Conservation (phyloP, 805 yeast genomes). For the Isabelozyma pseudorhagii region DNA sequence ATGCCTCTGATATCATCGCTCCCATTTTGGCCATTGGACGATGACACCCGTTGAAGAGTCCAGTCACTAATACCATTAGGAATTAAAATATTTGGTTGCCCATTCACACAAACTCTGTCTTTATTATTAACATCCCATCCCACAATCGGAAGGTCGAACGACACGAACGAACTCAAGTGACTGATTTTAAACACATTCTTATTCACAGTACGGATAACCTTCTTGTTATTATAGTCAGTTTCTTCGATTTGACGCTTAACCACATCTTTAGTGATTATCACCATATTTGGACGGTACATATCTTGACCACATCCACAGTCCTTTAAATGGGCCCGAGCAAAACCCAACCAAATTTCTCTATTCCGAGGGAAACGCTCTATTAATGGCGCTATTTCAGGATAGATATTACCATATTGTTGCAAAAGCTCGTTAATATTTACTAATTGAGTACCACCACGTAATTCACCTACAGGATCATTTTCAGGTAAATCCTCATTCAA, state of each 20-base stretch:
- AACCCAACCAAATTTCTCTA: slow-evolving; percentile 36
- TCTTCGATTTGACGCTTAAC: neutral
- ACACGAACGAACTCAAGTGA: slow-evolving; percentile 28
- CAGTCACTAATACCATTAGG: slow-evolving; percentile 34
- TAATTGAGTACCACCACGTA: slow-evolving; percentile 37
- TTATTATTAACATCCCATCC: slow-evolving; percentile 23
- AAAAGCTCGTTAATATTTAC: slow-evolving; percentile 17
- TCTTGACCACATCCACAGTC: slow-evolving; percentile 39
- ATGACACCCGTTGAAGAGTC: slow-evolving; percentile 10
- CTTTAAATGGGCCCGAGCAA: slow-evolving; percentile 37
- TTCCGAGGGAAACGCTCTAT: slow-evolving; percentile 14
- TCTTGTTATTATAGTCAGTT: slow-evolving; percentile 4
- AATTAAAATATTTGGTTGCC: slow-evolving; percentile 27
- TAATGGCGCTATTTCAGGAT: slow-evolving; percentile 6
- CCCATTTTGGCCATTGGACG: neutral
- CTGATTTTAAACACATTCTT: slow-evolving; percentile 19
- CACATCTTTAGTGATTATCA: slow-evolving; percentile 19
- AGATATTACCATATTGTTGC: slow-evolving; percentile 12
- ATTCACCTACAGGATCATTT: slow-evolving; percentile 21
- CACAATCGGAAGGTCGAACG: slow-evolving; percentile 25
- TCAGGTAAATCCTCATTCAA: slow-evolving; percentile 1
- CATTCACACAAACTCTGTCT: slow-evolving; percentile 19
- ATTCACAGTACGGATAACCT: neutral
- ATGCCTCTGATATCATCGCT: slow-evolving; percentile 2
- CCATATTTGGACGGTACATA: slow-evolving; percentile 39